Evolutionary conservation across 2,329 filamentous ascomycete species (phyloP), one percentile per base, ranked within the genome.

Genomic region (Apiospora aurea): DNA sequence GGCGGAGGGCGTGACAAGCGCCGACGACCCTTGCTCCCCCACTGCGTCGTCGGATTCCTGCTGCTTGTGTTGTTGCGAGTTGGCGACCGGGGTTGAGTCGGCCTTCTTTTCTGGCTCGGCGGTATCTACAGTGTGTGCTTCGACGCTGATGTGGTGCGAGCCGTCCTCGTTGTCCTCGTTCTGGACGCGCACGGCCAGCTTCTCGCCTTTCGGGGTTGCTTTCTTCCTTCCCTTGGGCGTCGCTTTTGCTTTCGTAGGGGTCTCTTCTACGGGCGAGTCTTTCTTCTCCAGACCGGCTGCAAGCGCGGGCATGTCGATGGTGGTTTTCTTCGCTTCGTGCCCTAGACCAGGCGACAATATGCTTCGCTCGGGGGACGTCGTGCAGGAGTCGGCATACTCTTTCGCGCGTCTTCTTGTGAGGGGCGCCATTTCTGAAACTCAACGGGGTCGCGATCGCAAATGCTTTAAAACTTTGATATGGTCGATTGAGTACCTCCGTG

Each of bases 351-450:
- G 66, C 18, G 66, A 64, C 41, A 64, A 41, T 64, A 64, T 64
- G 16, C 44, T 69, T 16, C 18, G 44, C 7, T 69, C 68, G 68
- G 68, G 68, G 24, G 68, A 69, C 34, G 68, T 69, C 47, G 57
- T 47, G 18, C 51, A 47, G 29, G 69, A 70, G 34, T 67, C 70
- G 5, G 57, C 61, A 26, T 66, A 41, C 66, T 66, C 69, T 43
- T 73, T 77, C 43, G 76, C 75, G 11, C 73, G 74, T 71, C 76
- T 75, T 72, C 78, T 77, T 26, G 78, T 80, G 13, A 76, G 38
- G 11, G 78, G 76, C 16, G 77, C 74, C 79, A 80, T 78, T 18
- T 11, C 73, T 44, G 51, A 38, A 46, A 47, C 21, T 26, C 38
- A n/a, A 29, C 26, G 26, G 66, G 34, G 11, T 67, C 43, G 34